Conservation (phyloP, 352 stramenopile species). For the Globisporangium apiculatum region DNA sequence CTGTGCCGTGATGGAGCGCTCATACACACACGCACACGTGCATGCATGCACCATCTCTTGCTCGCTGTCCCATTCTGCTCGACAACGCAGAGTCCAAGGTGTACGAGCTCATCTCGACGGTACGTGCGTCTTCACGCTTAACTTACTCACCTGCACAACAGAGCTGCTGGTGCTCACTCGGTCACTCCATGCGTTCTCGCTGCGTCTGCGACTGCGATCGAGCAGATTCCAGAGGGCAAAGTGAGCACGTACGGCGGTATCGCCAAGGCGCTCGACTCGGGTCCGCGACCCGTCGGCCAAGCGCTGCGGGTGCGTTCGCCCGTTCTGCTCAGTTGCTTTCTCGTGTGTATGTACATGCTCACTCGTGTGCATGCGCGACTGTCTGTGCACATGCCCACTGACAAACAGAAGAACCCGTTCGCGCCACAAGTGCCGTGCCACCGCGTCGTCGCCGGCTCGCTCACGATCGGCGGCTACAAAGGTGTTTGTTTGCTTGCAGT, state of each 20-base stretch:
- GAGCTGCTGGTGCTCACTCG: too few species aligned
- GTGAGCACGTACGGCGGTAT: slow-evolving; percentile 76
- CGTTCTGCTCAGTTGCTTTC: too few species aligned
- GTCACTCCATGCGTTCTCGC: too few species aligned
- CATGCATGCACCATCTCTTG: not conserved
- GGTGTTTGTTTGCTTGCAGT: slow-evolving; percentile 10
- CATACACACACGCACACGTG: too few species aligned
- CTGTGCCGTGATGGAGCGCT: too few species aligned
- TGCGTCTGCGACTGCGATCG: not conserved
- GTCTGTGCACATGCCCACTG: too few species aligned
- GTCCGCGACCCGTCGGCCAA: slow-evolving; percentile 70
- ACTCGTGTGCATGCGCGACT: not conserved
- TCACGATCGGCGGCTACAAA: slow-evolving; percentile 77
- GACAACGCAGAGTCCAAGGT: slow-evolving; percentile 51
- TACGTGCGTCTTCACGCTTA: slow-evolving; percentile 10
- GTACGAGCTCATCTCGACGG: slow-evolving; percentile 75
- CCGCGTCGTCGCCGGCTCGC: slow-evolving; percentile 55
- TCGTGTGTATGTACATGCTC: not conserved
- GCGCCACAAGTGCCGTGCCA: slow-evolving; percentile 73
- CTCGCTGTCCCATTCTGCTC: not conserved
- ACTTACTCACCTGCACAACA: not conserved
- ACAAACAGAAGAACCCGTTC: slow-evolving; percentile 70
- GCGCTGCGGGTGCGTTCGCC: slow-evolving; percentile 52
- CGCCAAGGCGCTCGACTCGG: slow-evolving; percentile 49
- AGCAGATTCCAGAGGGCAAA: slow-evolving; percentile 65